Evolutionary conservation across 2,329 filamentous ascomycete species (phyloP).

Genomic region (Botrytis byssoidea): DNA sequence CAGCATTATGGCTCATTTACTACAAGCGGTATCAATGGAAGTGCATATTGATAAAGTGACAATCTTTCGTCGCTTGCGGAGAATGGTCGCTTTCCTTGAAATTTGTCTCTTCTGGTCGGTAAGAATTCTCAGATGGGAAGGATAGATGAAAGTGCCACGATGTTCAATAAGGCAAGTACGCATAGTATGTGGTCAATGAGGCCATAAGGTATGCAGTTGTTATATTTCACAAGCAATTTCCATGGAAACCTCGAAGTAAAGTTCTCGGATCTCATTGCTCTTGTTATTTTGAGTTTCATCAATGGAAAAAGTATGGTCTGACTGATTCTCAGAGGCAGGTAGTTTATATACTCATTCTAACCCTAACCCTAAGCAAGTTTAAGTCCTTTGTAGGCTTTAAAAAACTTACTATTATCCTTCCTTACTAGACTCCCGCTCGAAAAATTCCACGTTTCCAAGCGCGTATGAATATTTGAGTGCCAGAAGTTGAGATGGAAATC

Average conservation of each 20-base stretch:
- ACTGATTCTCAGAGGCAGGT: background rate
- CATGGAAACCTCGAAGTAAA: background rate
- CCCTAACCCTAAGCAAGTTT: no score
- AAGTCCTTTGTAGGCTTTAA: background rate
- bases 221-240: background rate
- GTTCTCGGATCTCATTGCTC: background rate
- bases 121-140: background rate
- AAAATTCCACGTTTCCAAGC: background rate
- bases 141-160: background rate
- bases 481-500: background rate
- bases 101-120: background rate
- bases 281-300: background rate
- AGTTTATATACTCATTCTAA: no score
- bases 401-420: background rate
- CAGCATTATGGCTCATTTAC: background rate
- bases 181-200: background rate
- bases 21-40: background rate
- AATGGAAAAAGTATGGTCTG: background rate
- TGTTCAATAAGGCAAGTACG: background rate
- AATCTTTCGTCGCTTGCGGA: rapidly evolving
- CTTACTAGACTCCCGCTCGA: background rate
- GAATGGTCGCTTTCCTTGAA: rapidly evolving
- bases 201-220: rapidly evolving
- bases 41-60: background rate
- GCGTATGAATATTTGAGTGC: background rate